These are phyloP conservation scores for Nicotiana attenuata DNA, from an alignment of 257 asterid genomes.

Conservation along the genomic window DNA sequence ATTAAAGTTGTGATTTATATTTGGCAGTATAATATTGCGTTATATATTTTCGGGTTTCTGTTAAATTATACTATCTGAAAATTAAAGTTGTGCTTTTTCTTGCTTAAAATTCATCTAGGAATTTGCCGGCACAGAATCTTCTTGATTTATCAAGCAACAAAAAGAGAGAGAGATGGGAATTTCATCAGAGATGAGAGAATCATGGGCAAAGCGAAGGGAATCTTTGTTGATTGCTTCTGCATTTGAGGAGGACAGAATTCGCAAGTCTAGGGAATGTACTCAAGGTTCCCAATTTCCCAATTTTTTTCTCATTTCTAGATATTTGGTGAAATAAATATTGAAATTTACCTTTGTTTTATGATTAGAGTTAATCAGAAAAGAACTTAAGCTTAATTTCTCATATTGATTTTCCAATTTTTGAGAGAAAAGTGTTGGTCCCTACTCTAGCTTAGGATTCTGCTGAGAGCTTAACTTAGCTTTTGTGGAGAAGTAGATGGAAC, in stretches of 20 bases:
- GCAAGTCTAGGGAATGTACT: slow-evolving; percentile 32
- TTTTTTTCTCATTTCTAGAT: background rate
- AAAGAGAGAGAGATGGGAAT: slow-evolving; percentile 14
- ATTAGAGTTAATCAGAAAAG: background rate
- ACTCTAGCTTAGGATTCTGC: background rate
- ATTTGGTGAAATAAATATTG: background rate
- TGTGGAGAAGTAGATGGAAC: background rate
- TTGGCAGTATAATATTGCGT: no score
- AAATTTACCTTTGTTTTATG: background rate
- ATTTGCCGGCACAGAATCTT: background rate
- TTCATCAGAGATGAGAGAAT: slow-evolving; percentile 11
- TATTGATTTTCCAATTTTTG: no score
- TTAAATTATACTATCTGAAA: background rate
- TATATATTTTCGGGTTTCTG: no score
- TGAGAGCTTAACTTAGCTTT: background rate
- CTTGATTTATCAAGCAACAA: background rate
- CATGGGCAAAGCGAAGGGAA: slow-evolving; percentile 6
- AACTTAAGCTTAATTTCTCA: background rate
- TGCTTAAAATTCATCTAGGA: background rate
- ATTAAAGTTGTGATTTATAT: no score
- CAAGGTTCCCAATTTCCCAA: slow-evolving; percentile 16
- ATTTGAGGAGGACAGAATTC: slow-evolving; percentile 30
- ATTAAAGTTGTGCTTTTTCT: background rate
- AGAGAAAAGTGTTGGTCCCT: background rate
- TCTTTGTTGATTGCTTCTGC: slow-evolving; percentile 35